These are phyloP conservation scores for Cutaneotrichosporon arboriforme DNA, from an alignment of 1,284 basidiomycete genomes.

Conservation along the genomic window DNA sequence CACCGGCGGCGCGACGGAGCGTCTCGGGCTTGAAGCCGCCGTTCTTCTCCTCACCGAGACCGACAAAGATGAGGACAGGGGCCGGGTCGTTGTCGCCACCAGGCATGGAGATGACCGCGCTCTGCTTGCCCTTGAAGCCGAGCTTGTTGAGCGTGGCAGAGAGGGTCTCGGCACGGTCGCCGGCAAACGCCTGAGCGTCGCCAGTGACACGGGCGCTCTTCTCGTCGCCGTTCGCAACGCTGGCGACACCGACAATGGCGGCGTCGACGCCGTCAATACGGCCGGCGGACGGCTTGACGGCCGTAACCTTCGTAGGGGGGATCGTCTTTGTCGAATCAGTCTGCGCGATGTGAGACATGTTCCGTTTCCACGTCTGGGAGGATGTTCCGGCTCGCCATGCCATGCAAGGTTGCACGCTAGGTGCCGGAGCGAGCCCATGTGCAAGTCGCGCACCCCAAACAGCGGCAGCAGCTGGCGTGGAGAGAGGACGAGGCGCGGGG, in stretches of 20 bases:
- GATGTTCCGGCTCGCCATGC: too few relatives aligned
- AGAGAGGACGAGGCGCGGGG: too few relatives aligned
- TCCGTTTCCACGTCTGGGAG: too few relatives aligned
- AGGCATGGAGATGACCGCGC: slow-evolving; percentile 1
- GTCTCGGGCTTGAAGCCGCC: slow-evolving; percentile 11
- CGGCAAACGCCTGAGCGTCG: not conserved
- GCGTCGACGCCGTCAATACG: slow-evolving; percentile 3
- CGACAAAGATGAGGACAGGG: slow-evolving; percentile 10
- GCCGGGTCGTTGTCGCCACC: slow-evolving; percentile 8
- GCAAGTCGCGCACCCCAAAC: too few relatives aligned
- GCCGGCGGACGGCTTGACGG: not conserved
- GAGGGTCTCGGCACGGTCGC: not conserved
- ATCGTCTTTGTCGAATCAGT: not conserved
- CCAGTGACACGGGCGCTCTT: too few relatives aligned
- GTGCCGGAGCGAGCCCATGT: too few relatives aligned
- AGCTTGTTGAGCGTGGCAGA: slow-evolving; percentile 10
- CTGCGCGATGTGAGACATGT: slow-evolving; percentile 8
- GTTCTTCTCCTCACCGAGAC: slow-evolving; percentile 10
- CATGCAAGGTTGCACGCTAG: too few relatives aligned
- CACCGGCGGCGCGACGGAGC: slow-evolving; percentile 9
- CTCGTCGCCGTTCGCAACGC: not conserved
- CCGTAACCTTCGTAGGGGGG: slow-evolving; percentile 3
- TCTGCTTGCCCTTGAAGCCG: slow-evolving; percentile 11
- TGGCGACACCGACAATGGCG: slow-evolving; percentile 6
- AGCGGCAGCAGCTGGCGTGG: too few relatives aligned